A percentile compares a stretch with the other conserved stretches of the same genome.
Evolutionary conservation across 257 asterid genomes (phyloP).

Genomic region (Plantago major): DNA sequence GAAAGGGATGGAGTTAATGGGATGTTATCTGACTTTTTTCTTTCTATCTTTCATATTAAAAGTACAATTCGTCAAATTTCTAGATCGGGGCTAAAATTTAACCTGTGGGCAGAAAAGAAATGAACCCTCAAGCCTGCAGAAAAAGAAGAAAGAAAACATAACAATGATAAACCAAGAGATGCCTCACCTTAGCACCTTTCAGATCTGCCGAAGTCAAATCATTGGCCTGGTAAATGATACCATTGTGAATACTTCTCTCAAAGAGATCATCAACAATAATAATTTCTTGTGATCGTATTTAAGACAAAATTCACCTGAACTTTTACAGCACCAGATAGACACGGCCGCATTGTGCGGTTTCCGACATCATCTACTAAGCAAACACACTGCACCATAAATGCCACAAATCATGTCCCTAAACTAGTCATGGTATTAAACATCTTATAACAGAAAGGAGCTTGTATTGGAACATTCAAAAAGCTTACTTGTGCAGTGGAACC

Average conservation of each 20-base stretch:
- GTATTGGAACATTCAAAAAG: constrained; percentile 10
- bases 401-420: constrained; percentile 12
- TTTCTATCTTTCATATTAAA: no score
- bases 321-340: constrained; percentile 79
- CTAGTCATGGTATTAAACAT: neutral
- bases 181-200: constrained; percentile 84
- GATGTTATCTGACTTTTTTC: no score
- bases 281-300: constrained; percentile 21
- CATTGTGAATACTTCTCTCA: constrained; percentile 17
- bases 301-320: constrained; percentile 60
- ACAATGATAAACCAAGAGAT: constrained; percentile 4
- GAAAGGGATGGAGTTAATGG: no score
- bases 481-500: constrained; percentile 88
- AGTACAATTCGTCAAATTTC: no score
- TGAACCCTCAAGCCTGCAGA: no score
- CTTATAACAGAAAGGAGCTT: neutral
- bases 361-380: constrained; percentile 93
- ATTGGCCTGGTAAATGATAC: constrained; percentile 57
- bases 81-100: no score
- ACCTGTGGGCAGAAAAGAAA: neutral
- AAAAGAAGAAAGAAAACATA: neutral
- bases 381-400: constrained; percentile 62
- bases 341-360: constrained; percentile 97
- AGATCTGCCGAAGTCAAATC: constrained; percentile 70
- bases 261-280: constrained; percentile 19